Conservation (phyloP, 2,329 filamentous ascomycete species). For the Penicillium sp. region DNA sequence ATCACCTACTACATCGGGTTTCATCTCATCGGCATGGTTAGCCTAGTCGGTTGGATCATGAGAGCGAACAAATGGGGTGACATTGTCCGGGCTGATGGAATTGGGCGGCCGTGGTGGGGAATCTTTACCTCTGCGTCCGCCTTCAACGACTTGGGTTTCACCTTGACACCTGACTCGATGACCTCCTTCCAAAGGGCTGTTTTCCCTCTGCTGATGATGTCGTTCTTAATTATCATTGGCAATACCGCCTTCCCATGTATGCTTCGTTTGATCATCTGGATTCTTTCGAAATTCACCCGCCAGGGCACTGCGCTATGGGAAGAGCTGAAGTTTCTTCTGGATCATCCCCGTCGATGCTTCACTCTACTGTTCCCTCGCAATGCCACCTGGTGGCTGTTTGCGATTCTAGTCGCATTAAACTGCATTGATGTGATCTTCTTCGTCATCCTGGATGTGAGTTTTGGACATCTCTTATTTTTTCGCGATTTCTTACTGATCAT, state of each 20-base stretch:
- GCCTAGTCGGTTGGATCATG: constrained; percentile 77
- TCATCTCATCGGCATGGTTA: constrained; percentile 70
- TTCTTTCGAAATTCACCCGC: constrained; percentile 64
- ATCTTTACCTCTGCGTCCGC: constrained; percentile 84
- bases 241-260: constrained; percentile 96
- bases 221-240: constrained; percentile 87
- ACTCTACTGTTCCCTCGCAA: constrained; percentile 86
- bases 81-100: constrained; percentile 60
- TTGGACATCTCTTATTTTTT: not conserved
- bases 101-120: constrained; percentile 79
- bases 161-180: constrained; percentile 92
- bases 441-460: constrained; percentile 79
- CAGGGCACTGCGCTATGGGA: constrained; percentile 73
- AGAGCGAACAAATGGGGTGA: constrained; percentile 59
- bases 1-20: constrained; percentile 80
- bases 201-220: constrained; percentile 72
- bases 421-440: constrained; percentile 85
- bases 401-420: constrained; percentile 78
- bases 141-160: constrained; percentile 94
- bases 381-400: constrained; percentile 95
- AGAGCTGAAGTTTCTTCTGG: constrained; percentile 83
- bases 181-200: constrained; percentile 75
- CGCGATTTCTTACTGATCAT: constrained; percentile 12
- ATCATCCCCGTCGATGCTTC: constrained; percentile 94
- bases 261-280: constrained; percentile 90